Percentiles rank a stretch among this genome's conserved stretches.
Evolutionary conservation across 257 asterid genomes (phyloP).

Genomic region (Ajuga chamaepitys): DNA sequence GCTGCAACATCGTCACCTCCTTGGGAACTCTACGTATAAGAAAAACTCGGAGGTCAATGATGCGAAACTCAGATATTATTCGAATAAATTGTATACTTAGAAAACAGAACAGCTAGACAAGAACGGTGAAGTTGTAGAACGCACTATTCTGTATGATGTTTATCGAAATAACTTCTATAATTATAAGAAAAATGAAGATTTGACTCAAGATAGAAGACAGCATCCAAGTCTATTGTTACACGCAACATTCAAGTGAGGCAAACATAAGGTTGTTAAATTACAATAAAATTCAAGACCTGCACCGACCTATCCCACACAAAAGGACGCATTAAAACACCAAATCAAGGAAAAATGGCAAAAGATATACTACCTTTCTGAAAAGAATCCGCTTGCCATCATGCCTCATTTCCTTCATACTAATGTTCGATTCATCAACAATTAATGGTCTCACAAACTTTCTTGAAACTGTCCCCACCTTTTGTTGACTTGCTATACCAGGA

Average conservation of each 20-base stretch:
- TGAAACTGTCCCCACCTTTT: conserved; percentile 39
- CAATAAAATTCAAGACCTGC: neutral
- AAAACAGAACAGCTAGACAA: neutral
- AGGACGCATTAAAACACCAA: neutral
- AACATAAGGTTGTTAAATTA: neutral
- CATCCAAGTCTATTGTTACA: neutral
- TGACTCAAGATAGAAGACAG: neutral
- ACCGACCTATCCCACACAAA: neutral
- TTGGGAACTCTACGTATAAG: conserved; percentile 35
- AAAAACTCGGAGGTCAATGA: conserved; percentile 20
- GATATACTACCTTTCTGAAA: conserved; percentile 43
- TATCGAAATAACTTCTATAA: neutral
- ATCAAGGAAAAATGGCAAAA: conserved; percentile 1
- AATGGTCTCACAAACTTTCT: conserved; percentile 51
- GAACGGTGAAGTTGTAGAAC: neutral
- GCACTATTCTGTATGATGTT: neutral
- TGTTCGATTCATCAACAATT: conserved; percentile 32
- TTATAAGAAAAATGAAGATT: neutral
- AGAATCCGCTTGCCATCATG: conserved; percentile 50
- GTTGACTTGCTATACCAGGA: conserved; percentile 27
- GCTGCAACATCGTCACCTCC: conserved; percentile 27
- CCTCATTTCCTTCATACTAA: conserved; percentile 60
- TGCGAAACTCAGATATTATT: neutral
- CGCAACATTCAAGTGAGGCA: neutral
- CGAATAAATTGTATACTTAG: neutral